Evolutionary conservation across 805 yeast genomes (phyloP).

Genomic region (Schwanniomyces occidentalis): DNA sequence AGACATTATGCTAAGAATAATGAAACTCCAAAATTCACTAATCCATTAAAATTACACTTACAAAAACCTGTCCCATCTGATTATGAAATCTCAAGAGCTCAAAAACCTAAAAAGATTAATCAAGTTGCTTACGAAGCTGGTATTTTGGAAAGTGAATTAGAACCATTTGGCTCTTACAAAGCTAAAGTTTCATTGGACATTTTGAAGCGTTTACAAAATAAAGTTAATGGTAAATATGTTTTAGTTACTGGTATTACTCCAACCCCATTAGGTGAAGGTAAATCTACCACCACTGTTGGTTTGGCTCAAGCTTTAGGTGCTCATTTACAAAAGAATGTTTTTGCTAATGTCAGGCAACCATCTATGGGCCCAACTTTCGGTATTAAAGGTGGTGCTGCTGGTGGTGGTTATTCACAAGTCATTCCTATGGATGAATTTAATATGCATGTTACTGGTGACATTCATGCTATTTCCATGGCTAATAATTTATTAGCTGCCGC

Average conservation of each 20-base stretch:
- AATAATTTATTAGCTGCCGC: conserved; percentile 83
- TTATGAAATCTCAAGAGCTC: conserved; percentile 74
- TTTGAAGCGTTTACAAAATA: conserved; percentile 59
- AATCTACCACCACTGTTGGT: conserved; percentile 82
- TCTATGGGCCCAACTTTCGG: conserved; percentile 90
- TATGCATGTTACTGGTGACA: conserved; percentile 84
- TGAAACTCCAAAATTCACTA: conserved; percentile 45
- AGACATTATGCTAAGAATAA: conserved; percentile 42
- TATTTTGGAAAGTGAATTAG: conserved; percentile 64
- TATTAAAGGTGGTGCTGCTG: conserved; percentile 89
- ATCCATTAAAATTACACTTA: conserved; percentile 58
- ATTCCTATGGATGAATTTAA: conserved; percentile 89
- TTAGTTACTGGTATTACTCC: conserved; percentile 85
- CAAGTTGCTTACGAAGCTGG: conserved; percentile 72
- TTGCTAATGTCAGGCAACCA: conserved; percentile 85
- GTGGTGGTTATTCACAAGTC: conserved; percentile 86
- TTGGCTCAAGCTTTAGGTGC: conserved; percentile 81
- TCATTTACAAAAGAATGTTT: conserved; percentile 63
- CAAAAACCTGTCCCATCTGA: conserved; percentile 77
- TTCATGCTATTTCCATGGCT: conserved; percentile 82
- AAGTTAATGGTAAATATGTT: conserved; percentile 68
- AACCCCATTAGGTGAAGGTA: conserved; percentile 85
- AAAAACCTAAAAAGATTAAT: conserved; percentile 67
- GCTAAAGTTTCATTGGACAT: conserved; percentile 71
- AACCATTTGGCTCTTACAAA: conserved; percentile 73